Evolutionary conservation across 2,329 filamentous ascomycete species (phyloP).

Genomic region (Calonectria fujianensis): DNA sequence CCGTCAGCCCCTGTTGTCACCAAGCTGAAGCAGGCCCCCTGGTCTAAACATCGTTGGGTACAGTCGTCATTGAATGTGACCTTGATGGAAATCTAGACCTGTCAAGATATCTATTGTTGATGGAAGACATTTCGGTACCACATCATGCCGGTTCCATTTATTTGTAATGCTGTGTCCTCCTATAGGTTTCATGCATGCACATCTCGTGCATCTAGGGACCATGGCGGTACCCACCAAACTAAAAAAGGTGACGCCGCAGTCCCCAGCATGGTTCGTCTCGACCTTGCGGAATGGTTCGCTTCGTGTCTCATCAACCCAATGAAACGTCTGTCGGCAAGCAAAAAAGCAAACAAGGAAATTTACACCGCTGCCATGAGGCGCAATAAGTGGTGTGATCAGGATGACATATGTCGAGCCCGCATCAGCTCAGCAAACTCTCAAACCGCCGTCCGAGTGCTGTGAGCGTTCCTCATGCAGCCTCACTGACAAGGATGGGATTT

Average conservation of each 20-base stretch:
- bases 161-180: not conserved
- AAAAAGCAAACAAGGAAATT: not conserved
- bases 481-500: not conserved
- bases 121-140: not conserved
- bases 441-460: not conserved
- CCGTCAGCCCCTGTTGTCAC: not conserved
- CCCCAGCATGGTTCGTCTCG: not conserved
- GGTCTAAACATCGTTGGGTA: not conserved
- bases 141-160: not conserved
- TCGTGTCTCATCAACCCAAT: not conserved
- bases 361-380: not conserved
- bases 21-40: not conserved
- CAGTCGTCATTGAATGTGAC: not conserved
- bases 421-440: not conserved
- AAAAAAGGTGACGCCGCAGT: not conserved
- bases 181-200: not conserved
- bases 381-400: not conserved
- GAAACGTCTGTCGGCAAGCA: not conserved
- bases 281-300: not conserved
- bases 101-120: not conserved
- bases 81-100: not conserved
- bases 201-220: not conserved
- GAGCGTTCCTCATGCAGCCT: not conserved
- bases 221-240: not conserved
- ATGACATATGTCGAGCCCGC: not conserved